A percentile compares a stretch with the other conserved stretches of the same genome.
Conservation (phyloP, 176 grass and related monocot genomes). For the Carex parvula region DNA sequence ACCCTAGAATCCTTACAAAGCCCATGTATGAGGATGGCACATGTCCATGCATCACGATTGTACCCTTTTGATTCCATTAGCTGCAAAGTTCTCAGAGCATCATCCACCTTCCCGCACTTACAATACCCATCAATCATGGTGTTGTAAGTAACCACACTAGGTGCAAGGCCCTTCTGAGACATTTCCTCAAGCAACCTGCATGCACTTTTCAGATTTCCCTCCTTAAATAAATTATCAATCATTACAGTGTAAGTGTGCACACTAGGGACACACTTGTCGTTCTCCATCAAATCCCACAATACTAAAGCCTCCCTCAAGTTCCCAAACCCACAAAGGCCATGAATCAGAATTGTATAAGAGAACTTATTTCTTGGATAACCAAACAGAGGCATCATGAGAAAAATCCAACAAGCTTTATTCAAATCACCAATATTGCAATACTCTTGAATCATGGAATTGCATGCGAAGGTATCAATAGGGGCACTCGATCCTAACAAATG, state of each 20-base stretch:
- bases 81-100: constrained; percentile 49
- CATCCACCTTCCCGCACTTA: constrained; percentile 51
- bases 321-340: constrained; percentile 42
- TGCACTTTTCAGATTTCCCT: constrained; percentile 37
- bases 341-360: constrained; percentile 76
- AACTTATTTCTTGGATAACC: constrained; percentile 63
- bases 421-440: constrained; percentile 44
- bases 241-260: constrained; percentile 49
- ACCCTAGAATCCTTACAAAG: constrained; percentile 29
- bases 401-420: constrained; percentile 61
- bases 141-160: constrained; percentile 74
- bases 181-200: constrained; percentile 66
- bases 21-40: constrained; percentile 33
- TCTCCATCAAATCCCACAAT: constrained; percentile 50
- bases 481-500: constrained; percentile 41
- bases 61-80: constrained; percentile 56
- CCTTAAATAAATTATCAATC: constrained; percentile 61
- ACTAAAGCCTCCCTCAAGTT: constrained; percentile 37
- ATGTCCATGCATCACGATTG: constrained; percentile 39
- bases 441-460: constrained; percentile 47
- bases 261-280: constrained; percentile 57
- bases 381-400: constrained; percentile 71
- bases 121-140: constrained; percentile 83
- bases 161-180: constrained; percentile 48
- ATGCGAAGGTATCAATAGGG: constrained; percentile 52